These are phyloP conservation scores for Endotrypanum monterogeii DNA, from an alignment of 208 protist species.

Conservation along the genomic window DNA sequence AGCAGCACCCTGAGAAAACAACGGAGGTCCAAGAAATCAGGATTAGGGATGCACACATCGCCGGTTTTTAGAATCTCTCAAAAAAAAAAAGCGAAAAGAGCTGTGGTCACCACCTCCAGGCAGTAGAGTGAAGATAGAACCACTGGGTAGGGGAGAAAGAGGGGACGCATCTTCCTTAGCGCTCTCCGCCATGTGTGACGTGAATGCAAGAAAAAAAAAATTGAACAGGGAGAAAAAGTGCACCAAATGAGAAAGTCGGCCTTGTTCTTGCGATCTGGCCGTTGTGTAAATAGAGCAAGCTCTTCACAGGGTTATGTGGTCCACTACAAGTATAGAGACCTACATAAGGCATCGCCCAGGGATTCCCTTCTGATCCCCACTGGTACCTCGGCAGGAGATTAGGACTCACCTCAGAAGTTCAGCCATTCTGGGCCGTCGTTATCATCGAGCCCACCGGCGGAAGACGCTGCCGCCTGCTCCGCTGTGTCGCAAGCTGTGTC, in stretches of 20 bases:
- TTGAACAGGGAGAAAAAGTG: not conserved
- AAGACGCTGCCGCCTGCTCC: not conserved
- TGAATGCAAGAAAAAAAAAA: not conserved
- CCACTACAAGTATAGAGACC: not conserved
- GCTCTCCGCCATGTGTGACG: too few relatives aligned
- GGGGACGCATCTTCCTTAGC: too few relatives aligned
- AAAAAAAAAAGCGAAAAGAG: too few relatives aligned
- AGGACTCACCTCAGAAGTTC: constrained; percentile 36
- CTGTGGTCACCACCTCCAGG: too few relatives aligned
- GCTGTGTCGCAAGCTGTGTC: not conserved
- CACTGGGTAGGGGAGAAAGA: too few relatives aligned
- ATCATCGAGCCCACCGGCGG: constrained; percentile 15
- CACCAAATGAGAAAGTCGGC: not conserved
- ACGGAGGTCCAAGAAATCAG: too few relatives aligned
- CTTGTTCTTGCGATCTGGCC: not conserved
- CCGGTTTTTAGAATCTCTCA: too few relatives aligned
- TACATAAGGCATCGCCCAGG: not conserved
- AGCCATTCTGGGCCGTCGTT: constrained; percentile 49
- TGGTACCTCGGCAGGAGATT: too few relatives aligned
- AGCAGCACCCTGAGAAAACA: too few relatives aligned
- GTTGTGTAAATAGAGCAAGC: not conserved
- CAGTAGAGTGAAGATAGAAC: too few relatives aligned
- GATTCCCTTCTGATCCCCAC: not conserved
- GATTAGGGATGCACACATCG: too few relatives aligned
- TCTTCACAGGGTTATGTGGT: not conserved